Percentiles rank a stretch among this genome's conserved stretches.
Evolutionary conservation across 768 basidiomycete species (phyloP).

Genomic region (Nidularia pulvinata): DNA sequence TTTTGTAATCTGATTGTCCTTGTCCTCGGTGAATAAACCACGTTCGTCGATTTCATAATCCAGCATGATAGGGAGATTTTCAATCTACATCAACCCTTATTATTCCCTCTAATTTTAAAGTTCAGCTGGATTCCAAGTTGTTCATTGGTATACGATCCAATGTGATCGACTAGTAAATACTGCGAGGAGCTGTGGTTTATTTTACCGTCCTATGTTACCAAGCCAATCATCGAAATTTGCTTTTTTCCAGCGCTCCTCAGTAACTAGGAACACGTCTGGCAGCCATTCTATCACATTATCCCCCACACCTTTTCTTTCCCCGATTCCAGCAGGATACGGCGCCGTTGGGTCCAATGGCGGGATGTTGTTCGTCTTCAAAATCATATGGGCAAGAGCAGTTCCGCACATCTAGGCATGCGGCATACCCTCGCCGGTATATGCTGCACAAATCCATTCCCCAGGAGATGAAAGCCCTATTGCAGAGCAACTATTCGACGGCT

Average conservation of each 20-base stretch:
- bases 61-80: no score
- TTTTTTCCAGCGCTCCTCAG: constrained; percentile 45
- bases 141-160: no score
- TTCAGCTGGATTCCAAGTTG: no score
- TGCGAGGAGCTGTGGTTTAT: no score
- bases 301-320: constrained; percentile 1
- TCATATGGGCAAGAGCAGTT: constrained; percentile 58
- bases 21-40: no score
- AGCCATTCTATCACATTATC: constrained; percentile 38
- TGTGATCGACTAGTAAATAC: no score
- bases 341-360: background rate
- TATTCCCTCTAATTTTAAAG: no score
- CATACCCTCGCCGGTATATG: constrained; percentile 77
- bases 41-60: no score
- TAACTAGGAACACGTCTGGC: constrained; percentile 47
- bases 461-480: constrained; percentile 22
- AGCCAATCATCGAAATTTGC: constrained; percentile 29
- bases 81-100: no score
- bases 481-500: background rate
- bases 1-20: no score
- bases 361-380: constrained; percentile 36
- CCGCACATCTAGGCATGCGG: constrained; percentile 67
- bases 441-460: constrained; percentile 75
- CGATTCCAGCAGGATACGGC: background rate
- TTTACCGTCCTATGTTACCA: background rate